phyloP scores from a whole-genome alignment of 305 asterid genomes.

The Fraxinus baroniana region DNA sequence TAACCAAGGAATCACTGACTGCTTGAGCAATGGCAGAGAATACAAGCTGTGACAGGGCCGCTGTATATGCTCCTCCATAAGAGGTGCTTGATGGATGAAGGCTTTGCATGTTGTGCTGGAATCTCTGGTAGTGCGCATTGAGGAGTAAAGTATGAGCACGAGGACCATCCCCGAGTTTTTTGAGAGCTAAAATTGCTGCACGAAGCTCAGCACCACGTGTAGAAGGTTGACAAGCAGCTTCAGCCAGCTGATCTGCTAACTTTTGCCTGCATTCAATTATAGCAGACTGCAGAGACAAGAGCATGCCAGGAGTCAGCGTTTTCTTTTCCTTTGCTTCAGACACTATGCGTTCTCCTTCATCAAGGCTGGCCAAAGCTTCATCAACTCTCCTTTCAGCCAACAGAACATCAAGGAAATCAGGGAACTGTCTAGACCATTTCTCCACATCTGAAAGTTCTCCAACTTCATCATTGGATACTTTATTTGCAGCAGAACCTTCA shows the following conservation, averaged over 20 bases:
- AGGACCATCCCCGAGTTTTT: slow-evolving; percentile 92
- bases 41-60: slow-evolving; percentile 91
- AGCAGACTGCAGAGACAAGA: slow-evolving; percentile 58
- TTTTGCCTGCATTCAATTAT: slow-evolving; percentile 77
- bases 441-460: slow-evolving; percentile 75
- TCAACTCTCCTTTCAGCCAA: slow-evolving; percentile 95
- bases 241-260: slow-evolving; percentile 94
- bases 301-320: slow-evolving; percentile 44
- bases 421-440: slow-evolving; percentile 76
- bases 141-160: slow-evolving; percentile 93
- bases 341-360: slow-evolving; percentile 77
- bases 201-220: slow-evolving; percentile 96
- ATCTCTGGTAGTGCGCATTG: slow-evolving; percentile 88
- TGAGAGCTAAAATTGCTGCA: slow-evolving; percentile 85
- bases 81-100: slow-evolving; percentile 95
- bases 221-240: slow-evolving; percentile 93
- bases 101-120: slow-evolving; percentile 88
- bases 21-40: slow-evolving; percentile 98
- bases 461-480: slow-evolving; percentile 43
- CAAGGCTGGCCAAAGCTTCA: slow-evolving; percentile 86
- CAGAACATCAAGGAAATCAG: slow-evolving; percentile 87
- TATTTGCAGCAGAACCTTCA: slow-evolving; percentile 44
- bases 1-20: slow-evolving; percentile 74
- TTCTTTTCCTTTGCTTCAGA: slow-evolving; percentile 72
- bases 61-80: slow-evolving; percentile 96